These are phyloP conservation scores for Chaetomiaceae sp. DNA, from an alignment of 2,329 filamentous ascomycete genomes.

Conservation along the genomic window DNA sequence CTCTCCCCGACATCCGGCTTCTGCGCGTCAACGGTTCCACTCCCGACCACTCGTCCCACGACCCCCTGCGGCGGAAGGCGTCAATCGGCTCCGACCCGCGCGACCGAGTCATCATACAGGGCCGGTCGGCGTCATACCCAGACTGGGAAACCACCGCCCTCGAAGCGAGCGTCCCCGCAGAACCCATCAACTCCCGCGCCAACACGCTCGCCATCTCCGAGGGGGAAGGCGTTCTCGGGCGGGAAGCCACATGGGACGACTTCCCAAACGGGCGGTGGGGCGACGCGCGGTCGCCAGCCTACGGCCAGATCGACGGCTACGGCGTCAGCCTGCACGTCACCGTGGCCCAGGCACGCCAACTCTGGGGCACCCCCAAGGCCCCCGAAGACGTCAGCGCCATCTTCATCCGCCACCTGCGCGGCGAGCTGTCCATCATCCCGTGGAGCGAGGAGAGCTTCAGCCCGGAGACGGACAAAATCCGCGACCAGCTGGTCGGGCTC, in stretches of 20 bases:
- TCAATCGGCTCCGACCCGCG: slow-evolving; percentile 79
- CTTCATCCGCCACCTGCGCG: slow-evolving; percentile 77
- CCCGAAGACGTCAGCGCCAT: slow-evolving; percentile 69
- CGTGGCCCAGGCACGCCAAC: slow-evolving; percentile 71
- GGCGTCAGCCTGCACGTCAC: slow-evolving; percentile 92
- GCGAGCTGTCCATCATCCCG: slow-evolving; percentile 75
- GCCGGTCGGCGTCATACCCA: slow-evolving; percentile 53
- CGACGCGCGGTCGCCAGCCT: slow-evolving; percentile 86
- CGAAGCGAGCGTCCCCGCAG: slow-evolving; percentile 72
- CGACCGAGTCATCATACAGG: slow-evolving; percentile 80
- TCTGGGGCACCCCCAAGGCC: slow-evolving; percentile 78
- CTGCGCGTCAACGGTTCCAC: slow-evolving; percentile 49
- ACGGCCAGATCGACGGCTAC: slow-evolving; percentile 97
- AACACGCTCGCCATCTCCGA: slow-evolving; percentile 92
- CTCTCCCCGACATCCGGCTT: slow-evolving; percentile 40
- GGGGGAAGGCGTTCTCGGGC: slow-evolving; percentile 80
- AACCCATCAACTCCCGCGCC: slow-evolving; percentile 69
- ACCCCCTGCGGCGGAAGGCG: slow-evolving; percentile 60
- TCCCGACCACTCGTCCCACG: slow-evolving; percentile 32
- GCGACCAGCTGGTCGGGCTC: slow-evolving; percentile 66
- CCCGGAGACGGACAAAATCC: slow-evolving; percentile 79
- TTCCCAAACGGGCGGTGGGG: slow-evolving; percentile 96
- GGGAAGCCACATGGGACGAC: slow-evolving; percentile 98
- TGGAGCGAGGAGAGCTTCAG: slow-evolving; percentile 91
- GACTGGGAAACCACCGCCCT: slow-evolving; percentile 69